These are phyloP conservation scores for Xerophyta viscosa DNA, from an alignment of 106 monocot species.

Conservation along the genomic window DNA sequence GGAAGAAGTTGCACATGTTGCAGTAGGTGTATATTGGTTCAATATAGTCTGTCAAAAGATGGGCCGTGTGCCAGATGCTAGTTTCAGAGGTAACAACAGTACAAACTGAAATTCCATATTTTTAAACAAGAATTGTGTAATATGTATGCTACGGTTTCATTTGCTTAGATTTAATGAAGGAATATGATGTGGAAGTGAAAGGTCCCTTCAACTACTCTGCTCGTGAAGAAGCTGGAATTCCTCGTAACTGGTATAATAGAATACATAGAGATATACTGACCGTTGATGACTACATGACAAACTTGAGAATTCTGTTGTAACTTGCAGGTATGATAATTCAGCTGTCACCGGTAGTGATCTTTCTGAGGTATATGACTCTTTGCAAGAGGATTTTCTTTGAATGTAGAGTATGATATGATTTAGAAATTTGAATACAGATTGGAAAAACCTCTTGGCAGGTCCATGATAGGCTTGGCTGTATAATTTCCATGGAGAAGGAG, in stretches of 20 bases:
- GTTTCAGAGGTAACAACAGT: slow-evolving; percentile 48
- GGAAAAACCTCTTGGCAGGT: slow-evolving; percentile 28
- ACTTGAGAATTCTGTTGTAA: not conserved
- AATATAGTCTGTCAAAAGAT: slow-evolving; percentile 58
- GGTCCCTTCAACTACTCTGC: slow-evolving; percentile 89
- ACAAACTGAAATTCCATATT: not conserved
- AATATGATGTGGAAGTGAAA: slow-evolving; percentile 69
- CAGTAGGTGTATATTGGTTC: slow-evolving; percentile 85
- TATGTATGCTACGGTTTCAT: not conserved
- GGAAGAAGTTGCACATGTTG: slow-evolving; percentile 97
- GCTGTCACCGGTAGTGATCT: slow-evolving; percentile 21
- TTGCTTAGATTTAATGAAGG: slow-evolving; percentile 56
- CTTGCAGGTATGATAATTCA: slow-evolving; percentile 60
- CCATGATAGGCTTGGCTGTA: slow-evolving; percentile 63
- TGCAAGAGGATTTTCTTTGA: not conserved
- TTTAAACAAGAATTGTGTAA: not conserved
- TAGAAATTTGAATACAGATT: not conserved
- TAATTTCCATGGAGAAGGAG: slow-evolving; percentile 86
- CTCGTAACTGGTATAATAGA: slow-evolving; percentile 69
- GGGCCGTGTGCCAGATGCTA: slow-evolving; percentile 42
- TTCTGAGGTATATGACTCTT: slow-evolving; percentile 37
- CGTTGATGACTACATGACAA: not conserved
- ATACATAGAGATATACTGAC: not conserved
- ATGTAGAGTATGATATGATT: not conserved
- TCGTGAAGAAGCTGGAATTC: slow-evolving; percentile 92